These are phyloP conservation scores for Alternaria arborescens DNA, from an alignment of 2,329 filamentous ascomycete species.

Conservation along the genomic window DNA sequence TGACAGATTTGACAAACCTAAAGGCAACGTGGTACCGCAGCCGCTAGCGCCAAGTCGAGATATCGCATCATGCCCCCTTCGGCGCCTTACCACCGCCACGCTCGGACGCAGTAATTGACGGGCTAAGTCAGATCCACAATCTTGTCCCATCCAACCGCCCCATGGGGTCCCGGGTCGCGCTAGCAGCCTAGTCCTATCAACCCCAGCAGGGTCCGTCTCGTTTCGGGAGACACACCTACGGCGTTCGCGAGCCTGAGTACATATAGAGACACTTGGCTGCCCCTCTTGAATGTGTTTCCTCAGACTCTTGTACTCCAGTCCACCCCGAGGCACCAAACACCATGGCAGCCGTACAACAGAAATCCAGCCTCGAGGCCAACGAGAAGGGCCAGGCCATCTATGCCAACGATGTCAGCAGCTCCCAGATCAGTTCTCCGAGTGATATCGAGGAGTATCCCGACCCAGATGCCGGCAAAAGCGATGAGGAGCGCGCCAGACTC, in stretches of 20 bases:
- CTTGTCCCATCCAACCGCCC: slow-evolving; percentile 47
- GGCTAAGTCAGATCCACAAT: slow-evolving; percentile 41
- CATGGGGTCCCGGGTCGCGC: slow-evolving; percentile 43
- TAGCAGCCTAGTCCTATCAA: slow-evolving; percentile 31
- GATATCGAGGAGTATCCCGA: slow-evolving; percentile 48
- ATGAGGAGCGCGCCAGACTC: slow-evolving; percentile 45
- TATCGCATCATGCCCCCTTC: slow-evolving; percentile 13
- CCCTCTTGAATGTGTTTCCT: slow-evolving; percentile 23
- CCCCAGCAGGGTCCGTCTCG: slow-evolving; percentile 13
- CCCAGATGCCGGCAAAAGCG: slow-evolving; percentile 46
- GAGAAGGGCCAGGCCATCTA: slow-evolving; percentile 37
- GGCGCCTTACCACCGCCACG: slow-evolving; percentile 33
- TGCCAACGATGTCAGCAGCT: slow-evolving; percentile 41
- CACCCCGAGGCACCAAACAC: slow-evolving; percentile 17
- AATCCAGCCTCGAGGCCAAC: slow-evolving; percentile 20
- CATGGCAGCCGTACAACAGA: slow-evolving; percentile 47
- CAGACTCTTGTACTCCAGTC: slow-evolving; percentile 28
- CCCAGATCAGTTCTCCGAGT: slow-evolving; percentile 30
- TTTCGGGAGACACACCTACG: slow-evolving; percentile 19
- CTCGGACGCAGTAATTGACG: slow-evolving; percentile 32
- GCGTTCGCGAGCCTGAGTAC: slow-evolving; percentile 32
- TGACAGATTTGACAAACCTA: slow-evolving; percentile 27
- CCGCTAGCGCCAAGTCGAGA: slow-evolving; percentile 24
- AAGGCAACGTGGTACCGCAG: slow-evolving; percentile 35
- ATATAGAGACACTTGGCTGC: slow-evolving; percentile 40